These are phyloP conservation scores for Diplodia seriata DNA, from an alignment of 2,329 filamentous ascomycete species.

Conservation along the genomic window DNA sequence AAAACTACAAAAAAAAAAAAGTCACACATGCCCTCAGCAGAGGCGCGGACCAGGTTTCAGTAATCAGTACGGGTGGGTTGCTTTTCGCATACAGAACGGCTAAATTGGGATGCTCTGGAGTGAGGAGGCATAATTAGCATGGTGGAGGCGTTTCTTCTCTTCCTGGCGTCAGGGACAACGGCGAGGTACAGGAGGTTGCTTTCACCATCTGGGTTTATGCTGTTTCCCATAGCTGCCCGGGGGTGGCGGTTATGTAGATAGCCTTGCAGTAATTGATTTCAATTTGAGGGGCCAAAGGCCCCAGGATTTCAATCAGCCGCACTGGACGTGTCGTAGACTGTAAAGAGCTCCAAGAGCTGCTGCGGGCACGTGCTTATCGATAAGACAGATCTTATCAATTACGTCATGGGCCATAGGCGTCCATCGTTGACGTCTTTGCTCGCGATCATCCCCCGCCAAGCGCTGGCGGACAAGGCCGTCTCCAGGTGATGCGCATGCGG, in stretches of 20 bases:
- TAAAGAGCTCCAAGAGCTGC: not conserved
- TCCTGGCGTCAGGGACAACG: not conserved
- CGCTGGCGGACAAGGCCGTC: not conserved
- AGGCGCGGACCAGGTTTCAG: slow-evolving; percentile 2
- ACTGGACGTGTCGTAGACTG: not conserved
- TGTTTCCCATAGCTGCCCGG: slow-evolving; percentile 4
- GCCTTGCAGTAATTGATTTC: slow-evolving; percentile 30
- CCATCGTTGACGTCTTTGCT: slow-evolving; percentile 5
- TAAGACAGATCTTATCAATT: not conserved
- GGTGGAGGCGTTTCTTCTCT: slow-evolving; percentile 17
- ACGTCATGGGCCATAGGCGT: slow-evolving; percentile 2
- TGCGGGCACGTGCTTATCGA: not conserved
- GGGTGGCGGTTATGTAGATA: slow-evolving; percentile 28
- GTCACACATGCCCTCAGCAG: not conserved
- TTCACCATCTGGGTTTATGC: slow-evolving; percentile 6
- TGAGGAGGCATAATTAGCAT: slow-evolving; percentile 7
- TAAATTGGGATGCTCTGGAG: slow-evolving; percentile 15
- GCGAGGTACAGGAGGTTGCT: slow-evolving; percentile 6
- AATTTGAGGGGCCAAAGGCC: slow-evolving; percentile 28
- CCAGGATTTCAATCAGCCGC: slow-evolving; percentile 4
- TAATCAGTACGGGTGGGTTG: slow-evolving; percentile 13
- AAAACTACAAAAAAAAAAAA: slow-evolving; percentile 23
- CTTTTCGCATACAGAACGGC: slow-evolving; percentile 8
- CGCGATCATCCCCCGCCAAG: slow-evolving; percentile 9
- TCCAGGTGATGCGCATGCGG: not conserved